Evolutionary conservation across 1,284 basidiomycete species (phyloP).

Genomic region (Austroboletus novae-zelandiae): DNA sequence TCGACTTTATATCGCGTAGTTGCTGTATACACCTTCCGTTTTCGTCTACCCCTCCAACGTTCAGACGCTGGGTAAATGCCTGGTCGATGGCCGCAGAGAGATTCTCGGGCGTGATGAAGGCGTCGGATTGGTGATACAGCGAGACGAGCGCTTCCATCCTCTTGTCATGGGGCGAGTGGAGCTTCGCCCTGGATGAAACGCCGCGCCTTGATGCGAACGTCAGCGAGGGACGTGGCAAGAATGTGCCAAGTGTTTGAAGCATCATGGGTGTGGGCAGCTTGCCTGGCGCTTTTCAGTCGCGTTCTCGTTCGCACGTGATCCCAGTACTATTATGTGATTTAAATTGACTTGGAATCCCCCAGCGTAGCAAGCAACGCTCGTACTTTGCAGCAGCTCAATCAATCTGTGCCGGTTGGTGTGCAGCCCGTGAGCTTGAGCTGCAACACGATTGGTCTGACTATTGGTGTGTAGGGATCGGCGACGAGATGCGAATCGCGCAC

Average conservation of each 20-base stretch:
- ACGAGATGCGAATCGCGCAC: background rate
- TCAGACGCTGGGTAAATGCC: conserved; percentile 43
- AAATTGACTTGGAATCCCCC: background rate
- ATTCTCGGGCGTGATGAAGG: conserved; percentile 67
- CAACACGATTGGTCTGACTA: background rate
- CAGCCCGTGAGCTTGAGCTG: background rate
- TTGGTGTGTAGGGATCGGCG: background rate
- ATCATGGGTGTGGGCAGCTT: background rate
- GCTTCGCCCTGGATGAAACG: conserved; percentile 20
- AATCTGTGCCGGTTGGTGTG: background rate
- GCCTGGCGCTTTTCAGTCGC: background rate
- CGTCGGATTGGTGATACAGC: conserved; percentile 67
- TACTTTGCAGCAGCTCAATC: background rate
- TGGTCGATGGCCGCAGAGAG: conserved; percentile 61
- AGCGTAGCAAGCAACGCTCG: background rate
- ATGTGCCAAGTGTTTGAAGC: conserved; percentile 6
- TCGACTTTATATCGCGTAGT: conserved; percentile 21
- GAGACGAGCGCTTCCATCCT: conserved; percentile 70
- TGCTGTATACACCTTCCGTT: conserved; percentile 16
- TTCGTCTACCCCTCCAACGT: conserved; percentile 10
- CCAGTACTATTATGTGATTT: background rate
- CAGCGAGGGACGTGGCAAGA: conserved; percentile 7
- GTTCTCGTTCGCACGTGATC: background rate
- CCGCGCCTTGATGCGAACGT: conserved; percentile 11
- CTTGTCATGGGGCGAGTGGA: conserved; percentile 31